Percentiles rank a stretch among this genome's conserved stretches.
Conservation (phyloP, 768 basidiomycete genomes). For the Xanthoconium purpureum region DNA sequence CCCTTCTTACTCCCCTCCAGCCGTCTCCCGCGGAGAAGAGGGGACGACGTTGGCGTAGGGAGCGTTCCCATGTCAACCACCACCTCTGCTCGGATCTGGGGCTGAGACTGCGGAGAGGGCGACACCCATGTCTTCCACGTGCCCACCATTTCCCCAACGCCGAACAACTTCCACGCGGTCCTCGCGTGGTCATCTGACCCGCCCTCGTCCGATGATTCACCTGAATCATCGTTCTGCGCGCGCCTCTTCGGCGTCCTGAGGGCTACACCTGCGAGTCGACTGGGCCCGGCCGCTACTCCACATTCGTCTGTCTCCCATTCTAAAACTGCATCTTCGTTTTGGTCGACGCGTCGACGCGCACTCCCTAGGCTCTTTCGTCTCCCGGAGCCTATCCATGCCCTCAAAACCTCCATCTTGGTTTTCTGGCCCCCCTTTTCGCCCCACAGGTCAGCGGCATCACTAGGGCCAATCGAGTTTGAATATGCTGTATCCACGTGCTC, state of each 20-base stretch:
- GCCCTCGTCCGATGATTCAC: constrained; percentile 40
- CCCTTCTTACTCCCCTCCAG: constrained; percentile 1
- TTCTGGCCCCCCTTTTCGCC: constrained; percentile 45
- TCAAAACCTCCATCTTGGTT: constrained; percentile 44
- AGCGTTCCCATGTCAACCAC: constrained; percentile 4
- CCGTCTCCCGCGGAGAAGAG: neutral
- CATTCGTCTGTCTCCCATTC: neutral
- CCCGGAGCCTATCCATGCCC: constrained; percentile 39
- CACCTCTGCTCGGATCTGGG: neutral
- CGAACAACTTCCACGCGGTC: constrained; percentile 58
- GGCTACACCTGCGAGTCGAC: neutral
- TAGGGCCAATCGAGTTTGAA: constrained; percentile 63
- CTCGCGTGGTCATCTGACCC: constrained; percentile 48
- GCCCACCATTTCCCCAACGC: constrained; percentile 29
- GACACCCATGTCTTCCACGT: constrained; percentile 17
- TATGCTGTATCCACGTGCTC: constrained; percentile 49
- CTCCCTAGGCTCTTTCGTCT: constrained; percentile 37
- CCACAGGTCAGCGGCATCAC: constrained; percentile 53
- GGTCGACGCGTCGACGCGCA: constrained; percentile 22
- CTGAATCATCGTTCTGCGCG: constrained; percentile 40
- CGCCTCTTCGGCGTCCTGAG: neutral
- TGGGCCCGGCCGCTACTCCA: neutral
- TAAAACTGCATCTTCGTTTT: constrained; percentile 6
- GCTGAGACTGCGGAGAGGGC: constrained; percentile 13
- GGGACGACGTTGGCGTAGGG: constrained; percentile 29